Evolutionary conservation across 441 rosid species (phyloP), one percentile per base, ranked within the genome.

Genomic region (Pelargonium fulgidum): DNA sequence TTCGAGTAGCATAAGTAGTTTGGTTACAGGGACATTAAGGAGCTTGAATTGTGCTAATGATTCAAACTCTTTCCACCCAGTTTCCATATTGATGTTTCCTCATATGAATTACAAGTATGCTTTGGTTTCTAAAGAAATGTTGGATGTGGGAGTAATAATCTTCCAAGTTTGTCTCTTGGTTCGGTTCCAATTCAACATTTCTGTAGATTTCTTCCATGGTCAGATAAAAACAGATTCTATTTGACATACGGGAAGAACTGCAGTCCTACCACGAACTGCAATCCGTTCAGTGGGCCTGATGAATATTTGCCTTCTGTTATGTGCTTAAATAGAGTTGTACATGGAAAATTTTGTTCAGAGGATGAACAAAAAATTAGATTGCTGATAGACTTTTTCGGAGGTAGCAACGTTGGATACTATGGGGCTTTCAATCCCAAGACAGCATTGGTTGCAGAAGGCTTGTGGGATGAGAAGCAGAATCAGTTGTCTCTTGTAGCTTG

Each of bases 11-110:
- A 47, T 84, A 36, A 73, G 77, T 14, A 70, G 69, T 69, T 61
- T 85, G 76, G 62, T 77, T 24, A 72, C 72, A 12, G 88, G 88
- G 68, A 77, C 75, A 42, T 72, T 85, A 3, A 70, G 67, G 73
- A 78, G 80, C 45, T 42, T 75, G 66, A 72, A 74, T 77, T 69
- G 69, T 41, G 3, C 45, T 4, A 41, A 61, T 52, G 73, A 64
- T 33, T 19, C 36, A 16, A 24, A 62, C 20, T 64, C 65, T 56
- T 85, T 81, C 29, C 78, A 73, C 6, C 67, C 81, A 1, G 24
- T 75, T 52, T 81, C 82, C 0, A 6, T 85, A 9, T 58, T 85
- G 68, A 75, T 85, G 70, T 62, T 85, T 66, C 81, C 85, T 19
- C 69, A 0, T 26, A 26, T 3, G 26, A 48, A 48, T 48, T 48